Percentiles rank a stretch among this genome's conserved stretches.
Conservation (phyloP, 139 green algal species). For the Dunaliella sp. region DNA sequence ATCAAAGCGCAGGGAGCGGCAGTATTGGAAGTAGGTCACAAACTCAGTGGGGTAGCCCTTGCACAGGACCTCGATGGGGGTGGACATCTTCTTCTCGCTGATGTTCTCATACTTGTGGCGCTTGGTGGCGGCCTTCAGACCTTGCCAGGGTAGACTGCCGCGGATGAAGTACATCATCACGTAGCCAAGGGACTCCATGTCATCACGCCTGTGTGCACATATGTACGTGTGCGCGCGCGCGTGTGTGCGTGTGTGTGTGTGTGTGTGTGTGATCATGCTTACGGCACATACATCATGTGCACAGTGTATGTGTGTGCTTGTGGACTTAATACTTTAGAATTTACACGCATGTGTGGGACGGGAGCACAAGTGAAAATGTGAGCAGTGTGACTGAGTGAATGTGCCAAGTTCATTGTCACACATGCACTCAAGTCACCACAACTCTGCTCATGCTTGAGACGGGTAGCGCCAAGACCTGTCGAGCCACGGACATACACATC, state of each 20-base stretch:
- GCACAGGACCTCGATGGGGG: conserved; percentile 93
- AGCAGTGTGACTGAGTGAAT: too few species aligned
- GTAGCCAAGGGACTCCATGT: conserved; percentile 80
- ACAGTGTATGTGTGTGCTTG: too few species aligned
- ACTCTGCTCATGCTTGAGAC: too few species aligned
- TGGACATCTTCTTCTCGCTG: conserved; percentile 99
- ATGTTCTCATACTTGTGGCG: conserved; percentile 99
- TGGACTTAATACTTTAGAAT: too few species aligned
- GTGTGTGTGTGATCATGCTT: too few species aligned
- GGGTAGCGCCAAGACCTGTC: too few species aligned
- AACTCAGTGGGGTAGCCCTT: conserved; percentile 95
- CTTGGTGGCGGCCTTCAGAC: conserved; percentile 94
- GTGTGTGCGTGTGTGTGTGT: neutral
- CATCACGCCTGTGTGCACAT: conserved; percentile 38
- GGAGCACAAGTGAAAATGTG: too few species aligned
- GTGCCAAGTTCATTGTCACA: conserved; percentile 1
- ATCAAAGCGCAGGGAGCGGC: conserved; percentile 94
- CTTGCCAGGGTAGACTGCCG: conserved; percentile 94
- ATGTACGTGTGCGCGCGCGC: neutral
- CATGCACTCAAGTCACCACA: too few species aligned
- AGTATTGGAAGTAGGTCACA: conserved; percentile 87
- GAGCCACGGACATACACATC: too few species aligned
- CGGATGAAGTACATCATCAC: conserved; percentile 99
- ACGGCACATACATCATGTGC: too few species aligned
- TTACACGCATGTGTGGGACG: too few species aligned